Percentiles rank a stretch among this genome's conserved stretches.
Conservation (phyloP, 2,329 filamentous ascomycete genomes). For the Periglandula ipomoeae region DNA sequence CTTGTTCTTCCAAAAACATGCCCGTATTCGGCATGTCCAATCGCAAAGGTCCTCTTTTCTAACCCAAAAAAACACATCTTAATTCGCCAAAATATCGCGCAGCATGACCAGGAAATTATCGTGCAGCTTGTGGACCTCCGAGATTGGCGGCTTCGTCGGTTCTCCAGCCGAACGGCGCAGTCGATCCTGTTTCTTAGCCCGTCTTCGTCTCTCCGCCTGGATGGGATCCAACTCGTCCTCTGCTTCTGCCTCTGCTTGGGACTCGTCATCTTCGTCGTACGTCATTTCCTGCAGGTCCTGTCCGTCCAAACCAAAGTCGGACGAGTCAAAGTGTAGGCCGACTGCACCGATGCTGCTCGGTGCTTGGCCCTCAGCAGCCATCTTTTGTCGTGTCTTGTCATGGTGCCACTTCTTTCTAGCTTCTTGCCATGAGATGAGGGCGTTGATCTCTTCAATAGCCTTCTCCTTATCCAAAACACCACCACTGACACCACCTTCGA, state of each 20-base stretch:
- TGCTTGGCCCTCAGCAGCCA: slow-evolving; percentile 68
- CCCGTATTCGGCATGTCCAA: not conserved
- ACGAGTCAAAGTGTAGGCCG: slow-evolving; percentile 58
- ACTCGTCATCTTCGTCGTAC: slow-evolving; percentile 61
- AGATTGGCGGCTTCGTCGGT: slow-evolving; percentile 70
- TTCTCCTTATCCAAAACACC: slow-evolving; percentile 60
- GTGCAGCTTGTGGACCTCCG: slow-evolving; percentile 69
- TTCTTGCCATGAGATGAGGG: slow-evolving; percentile 86
- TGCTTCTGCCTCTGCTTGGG: slow-evolving; percentile 60
- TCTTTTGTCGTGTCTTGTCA: slow-evolving; percentile 96
- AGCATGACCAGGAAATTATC: slow-evolving; percentile 77
- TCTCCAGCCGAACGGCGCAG: slow-evolving; percentile 75
- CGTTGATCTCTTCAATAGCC: slow-evolving; percentile 72
- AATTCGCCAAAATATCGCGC: slow-evolving; percentile 70
- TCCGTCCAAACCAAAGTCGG: slow-evolving; percentile 83
- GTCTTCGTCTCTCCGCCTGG: slow-evolving; percentile 69
- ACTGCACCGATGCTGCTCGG: slow-evolving; percentile 41
- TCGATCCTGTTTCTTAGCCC: slow-evolving; percentile 69
- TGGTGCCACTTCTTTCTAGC: slow-evolving; percentile 96
- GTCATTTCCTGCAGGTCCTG: slow-evolving; percentile 80
- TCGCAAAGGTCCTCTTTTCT: not conserved
- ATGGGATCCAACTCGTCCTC: slow-evolving; percentile 83
- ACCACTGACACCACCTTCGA: slow-evolving; percentile 66
- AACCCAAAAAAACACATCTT: slow-evolving; percentile 14
- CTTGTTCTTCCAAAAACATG: not conserved